A percentile compares a stretch with the other conserved stretches of the same genome.
These are phyloP conservation scores for Penicillium nordicum DNA, from an alignment of 2,329 filamentous ascomycete genomes.

Conservation along the genomic window DNA sequence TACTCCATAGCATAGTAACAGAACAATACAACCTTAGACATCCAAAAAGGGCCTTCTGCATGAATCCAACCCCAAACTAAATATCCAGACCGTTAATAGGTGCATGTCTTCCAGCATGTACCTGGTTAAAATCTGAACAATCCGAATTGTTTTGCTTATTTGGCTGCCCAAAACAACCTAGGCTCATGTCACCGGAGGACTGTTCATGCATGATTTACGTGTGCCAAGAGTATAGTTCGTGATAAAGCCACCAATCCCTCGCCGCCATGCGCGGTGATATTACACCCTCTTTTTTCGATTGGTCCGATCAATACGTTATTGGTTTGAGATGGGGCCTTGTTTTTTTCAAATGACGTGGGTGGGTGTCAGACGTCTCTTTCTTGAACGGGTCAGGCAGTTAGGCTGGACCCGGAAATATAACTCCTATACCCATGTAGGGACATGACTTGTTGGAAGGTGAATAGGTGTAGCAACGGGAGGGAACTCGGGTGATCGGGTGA, in stretches of 20 bases:
- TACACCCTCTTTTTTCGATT: neutral
- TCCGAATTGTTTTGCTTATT: neutral
- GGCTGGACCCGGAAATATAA: neutral
- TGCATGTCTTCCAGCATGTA: neutral
- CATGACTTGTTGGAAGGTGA: neutral
- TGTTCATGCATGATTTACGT: neutral
- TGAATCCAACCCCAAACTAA: neutral
- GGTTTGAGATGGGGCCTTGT: neutral
- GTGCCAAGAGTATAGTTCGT: slow-evolving; percentile 4
- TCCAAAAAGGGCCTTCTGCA: neutral
- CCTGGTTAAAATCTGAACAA: neutral
- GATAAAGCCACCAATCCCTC: slow-evolving; percentile 3
- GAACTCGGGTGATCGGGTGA: neutral
- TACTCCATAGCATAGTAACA: neutral
- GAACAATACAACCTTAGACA: neutral
- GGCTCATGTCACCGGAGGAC: neutral
- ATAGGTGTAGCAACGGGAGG: neutral
- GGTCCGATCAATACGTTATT: neutral
- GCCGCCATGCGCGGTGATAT: neutral
- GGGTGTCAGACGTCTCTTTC: neutral
- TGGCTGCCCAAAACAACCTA: neutral
- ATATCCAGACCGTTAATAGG: neutral
- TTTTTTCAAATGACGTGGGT: neutral
- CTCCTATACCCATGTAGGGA: neutral
- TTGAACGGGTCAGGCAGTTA: neutral